phyloP scores from a whole-genome alignment of 306 rosid genomes.

The Vicia sativa region DNA sequence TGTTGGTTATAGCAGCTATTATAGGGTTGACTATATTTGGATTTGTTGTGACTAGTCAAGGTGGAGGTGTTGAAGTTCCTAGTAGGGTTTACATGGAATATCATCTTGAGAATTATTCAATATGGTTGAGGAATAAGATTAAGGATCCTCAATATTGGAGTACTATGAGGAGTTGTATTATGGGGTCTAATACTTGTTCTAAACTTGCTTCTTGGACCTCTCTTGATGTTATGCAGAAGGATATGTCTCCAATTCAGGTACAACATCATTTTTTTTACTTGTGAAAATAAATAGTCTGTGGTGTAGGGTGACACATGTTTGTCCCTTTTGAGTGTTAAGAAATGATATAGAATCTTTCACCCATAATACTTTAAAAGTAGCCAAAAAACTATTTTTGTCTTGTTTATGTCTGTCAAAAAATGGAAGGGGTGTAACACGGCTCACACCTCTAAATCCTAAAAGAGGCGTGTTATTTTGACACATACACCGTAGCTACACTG shows the following conservation, averaged over 20 bases:
- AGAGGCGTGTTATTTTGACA: too few relatives aligned
- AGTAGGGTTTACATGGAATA: slow-evolving; percentile 78
- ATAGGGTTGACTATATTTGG: slow-evolving; percentile 73
- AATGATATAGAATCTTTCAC: too few relatives aligned
- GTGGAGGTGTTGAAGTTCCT: slow-evolving; percentile 70
- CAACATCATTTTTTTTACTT: background rate
- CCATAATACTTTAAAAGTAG: too few relatives aligned
- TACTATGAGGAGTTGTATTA: slow-evolving; percentile 65
- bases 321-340: too few relatives aligned
- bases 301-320: too few relatives aligned
- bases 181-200: slow-evolving; percentile 77
- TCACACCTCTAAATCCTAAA: too few relatives aligned
- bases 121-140: slow-evolving; percentile 70
- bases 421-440: too few relatives aligned
- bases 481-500: too few relatives aligned
- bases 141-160: slow-evolving; percentile 66
- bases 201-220: slow-evolving; percentile 64
- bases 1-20: slow-evolving; percentile 60
- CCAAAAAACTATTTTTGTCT: too few relatives aligned
- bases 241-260: slow-evolving; percentile 86
- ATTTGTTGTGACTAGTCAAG: slow-evolving; percentile 61
- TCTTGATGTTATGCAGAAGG: slow-evolving; percentile 62
- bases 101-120: slow-evolving; percentile 61
- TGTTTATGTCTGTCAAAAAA: too few relatives aligned
- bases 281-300: too few relatives aligned